phyloP scores from a whole-genome alignment of 306 rosid species.

The Corylus avellana region DNA sequence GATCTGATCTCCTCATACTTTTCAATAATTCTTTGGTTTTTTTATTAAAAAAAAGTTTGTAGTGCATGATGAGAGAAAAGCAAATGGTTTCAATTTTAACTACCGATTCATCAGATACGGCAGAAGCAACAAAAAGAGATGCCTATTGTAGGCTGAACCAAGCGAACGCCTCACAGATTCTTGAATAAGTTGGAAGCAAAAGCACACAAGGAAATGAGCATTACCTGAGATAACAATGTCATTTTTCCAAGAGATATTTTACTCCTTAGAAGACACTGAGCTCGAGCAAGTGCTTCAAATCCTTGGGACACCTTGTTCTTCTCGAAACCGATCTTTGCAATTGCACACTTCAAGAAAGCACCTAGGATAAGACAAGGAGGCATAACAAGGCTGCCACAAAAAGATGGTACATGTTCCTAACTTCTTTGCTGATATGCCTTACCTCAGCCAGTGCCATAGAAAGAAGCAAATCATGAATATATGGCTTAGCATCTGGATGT shows the following conservation, averaged over 20 bases:
- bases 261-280: conserved; percentile 85
- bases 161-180: conserved; percentile 9
- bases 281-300: conserved; percentile 98
- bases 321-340: conserved; percentile 89
- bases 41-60: neutral
- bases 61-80: neutral
- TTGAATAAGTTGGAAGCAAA: neutral
- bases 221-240: conserved; percentile 73
- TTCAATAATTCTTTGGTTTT: neutral
- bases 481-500: conserved; percentile 77
- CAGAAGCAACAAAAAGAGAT: neutral
- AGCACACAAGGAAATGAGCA: conserved; percentile 9
- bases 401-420: conserved; percentile 34
- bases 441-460: conserved; percentile 98
- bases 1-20: neutral
- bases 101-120: neutral
- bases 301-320: conserved; percentile 91
- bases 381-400: conserved; percentile 50
- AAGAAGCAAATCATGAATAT: conserved; percentile 80
- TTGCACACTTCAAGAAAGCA: conserved; percentile 95
- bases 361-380: conserved; percentile 63
- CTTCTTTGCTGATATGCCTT: conserved; percentile 48
- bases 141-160: conserved; percentile 9
- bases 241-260: conserved; percentile 76
- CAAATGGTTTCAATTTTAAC: neutral